A percentile compares a stretch with the other conserved stretches of the same genome.
Evolutionary conservation across 441 rosid genomes (phyloP).

Genomic region (Adansonia rubrostipa): DNA sequence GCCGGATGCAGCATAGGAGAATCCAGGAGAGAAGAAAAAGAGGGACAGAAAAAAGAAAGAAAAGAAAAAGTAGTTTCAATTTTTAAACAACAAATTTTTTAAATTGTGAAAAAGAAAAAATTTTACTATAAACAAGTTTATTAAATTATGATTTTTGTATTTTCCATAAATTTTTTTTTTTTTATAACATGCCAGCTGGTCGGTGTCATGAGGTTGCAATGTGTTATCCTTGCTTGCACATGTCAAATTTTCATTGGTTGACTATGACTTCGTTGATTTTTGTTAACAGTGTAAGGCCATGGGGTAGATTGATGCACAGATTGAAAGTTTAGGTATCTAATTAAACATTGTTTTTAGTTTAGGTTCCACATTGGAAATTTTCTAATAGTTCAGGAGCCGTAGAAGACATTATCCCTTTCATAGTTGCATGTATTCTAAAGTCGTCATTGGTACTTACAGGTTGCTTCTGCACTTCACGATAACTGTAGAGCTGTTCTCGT

Average conservation of each 20-base stretch:
- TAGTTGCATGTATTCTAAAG: conserved; percentile 17
- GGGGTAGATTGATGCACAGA: neutral
- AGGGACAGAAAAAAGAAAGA: neutral
- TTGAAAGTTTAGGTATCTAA: neutral
- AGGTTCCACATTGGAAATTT: neutral
- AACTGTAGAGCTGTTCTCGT: conserved; percentile 93
- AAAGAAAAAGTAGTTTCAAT: neutral
- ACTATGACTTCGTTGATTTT: neutral
- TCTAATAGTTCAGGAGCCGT: neutral
- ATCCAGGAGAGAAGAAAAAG: neutral
- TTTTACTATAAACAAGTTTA: neutral
- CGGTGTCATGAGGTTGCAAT: neutral
- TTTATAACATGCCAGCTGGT: neutral
- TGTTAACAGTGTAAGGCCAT: neutral
- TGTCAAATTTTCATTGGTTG: neutral
- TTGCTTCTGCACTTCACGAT: conserved; percentile 97
- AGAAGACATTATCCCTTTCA: neutral
- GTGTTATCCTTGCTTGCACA: neutral
- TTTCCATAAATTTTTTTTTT: neutral
- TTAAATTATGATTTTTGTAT: neutral
- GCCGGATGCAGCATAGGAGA: neutral
- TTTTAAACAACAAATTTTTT: neutral
- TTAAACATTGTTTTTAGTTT: neutral
- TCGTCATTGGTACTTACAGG: conserved; percentile 49
- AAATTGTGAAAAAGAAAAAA: neutral